Evolutionary conservation across 2,329 filamentous ascomycete genomes (phyloP).

Genomic region (Hymenoscyphus repandus): DNA sequence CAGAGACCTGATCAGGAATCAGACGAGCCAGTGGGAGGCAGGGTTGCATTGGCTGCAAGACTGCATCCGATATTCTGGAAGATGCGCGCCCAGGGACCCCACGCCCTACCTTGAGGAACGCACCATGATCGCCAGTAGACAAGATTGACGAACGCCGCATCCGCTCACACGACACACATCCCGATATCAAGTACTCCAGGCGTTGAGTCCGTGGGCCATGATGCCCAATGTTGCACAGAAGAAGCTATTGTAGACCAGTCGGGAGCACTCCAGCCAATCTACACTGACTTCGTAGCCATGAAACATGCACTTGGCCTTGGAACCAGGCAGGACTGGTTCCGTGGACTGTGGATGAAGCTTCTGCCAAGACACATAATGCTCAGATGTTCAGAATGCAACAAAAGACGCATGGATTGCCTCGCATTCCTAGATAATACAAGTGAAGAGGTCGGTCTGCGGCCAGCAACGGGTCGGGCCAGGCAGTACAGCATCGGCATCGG

Average conservation of each 20-base stretch:
- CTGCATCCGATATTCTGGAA: slow-evolving; percentile 13
- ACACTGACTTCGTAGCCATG: slow-evolving; percentile 17
- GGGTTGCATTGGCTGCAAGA: slow-evolving; percentile 11
- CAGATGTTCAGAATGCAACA: background rate
- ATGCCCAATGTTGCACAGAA: slow-evolving; percentile 15
- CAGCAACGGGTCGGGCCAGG: too few species aligned
- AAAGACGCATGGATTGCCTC: too few species aligned
- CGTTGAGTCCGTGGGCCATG: background rate
- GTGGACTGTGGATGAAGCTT: too few species aligned
- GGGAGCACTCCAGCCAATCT: slow-evolving; percentile 11
- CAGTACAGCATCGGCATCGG: background rate
- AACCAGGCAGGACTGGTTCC: too few species aligned
- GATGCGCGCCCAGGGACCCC: slow-evolving; percentile 10
- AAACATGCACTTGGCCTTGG: slow-evolving; percentile 4
- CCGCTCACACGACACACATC: slow-evolving; percentile 1
- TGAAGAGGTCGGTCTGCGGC: background rate
- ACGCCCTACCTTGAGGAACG: slow-evolving; percentile 4
- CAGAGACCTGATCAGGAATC: too few species aligned
- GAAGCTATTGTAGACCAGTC: slow-evolving; percentile 1
- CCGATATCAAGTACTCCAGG: background rate
- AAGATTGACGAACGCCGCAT: slow-evolving; percentile 11
- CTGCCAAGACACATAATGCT: too few species aligned
- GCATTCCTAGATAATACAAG: background rate
- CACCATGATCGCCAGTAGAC: slow-evolving; percentile 2
- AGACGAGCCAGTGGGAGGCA: background rate